These are phyloP conservation scores for Leptographium wingfieldii DNA, from an alignment of 2,329 filamentous ascomycete genomes.

Conservation along the genomic window DNA sequence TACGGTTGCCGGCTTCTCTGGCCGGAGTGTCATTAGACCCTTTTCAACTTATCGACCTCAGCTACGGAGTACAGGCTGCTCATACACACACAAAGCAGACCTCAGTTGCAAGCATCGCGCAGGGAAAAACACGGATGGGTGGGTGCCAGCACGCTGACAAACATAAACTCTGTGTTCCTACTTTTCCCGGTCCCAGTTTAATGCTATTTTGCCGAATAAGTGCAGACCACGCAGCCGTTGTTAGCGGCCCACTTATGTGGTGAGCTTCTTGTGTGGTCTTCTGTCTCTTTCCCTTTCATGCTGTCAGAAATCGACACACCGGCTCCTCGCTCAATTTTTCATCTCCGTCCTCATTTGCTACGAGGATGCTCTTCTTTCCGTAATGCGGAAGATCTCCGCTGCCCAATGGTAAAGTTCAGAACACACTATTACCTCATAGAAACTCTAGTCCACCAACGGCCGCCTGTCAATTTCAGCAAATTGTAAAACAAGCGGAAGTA, in stretches of 20 bases:
- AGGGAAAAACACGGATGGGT: neutral
- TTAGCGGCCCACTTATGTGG: neutral
- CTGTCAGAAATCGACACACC: neutral
- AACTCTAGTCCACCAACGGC: slow-evolving; percentile 1
- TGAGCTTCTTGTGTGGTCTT: neutral
- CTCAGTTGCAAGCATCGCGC: too few relatives aligned
- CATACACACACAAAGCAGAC: neutral
- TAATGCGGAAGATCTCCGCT: neutral
- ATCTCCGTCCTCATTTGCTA: neutral
- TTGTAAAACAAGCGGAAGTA: neutral
- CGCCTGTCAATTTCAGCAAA: neutral
- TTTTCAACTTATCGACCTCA: too few relatives aligned
- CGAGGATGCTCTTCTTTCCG: neutral
- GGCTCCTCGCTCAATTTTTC: too few relatives aligned
- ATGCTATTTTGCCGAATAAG: too few relatives aligned
- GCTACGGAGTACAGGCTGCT: too few relatives aligned
- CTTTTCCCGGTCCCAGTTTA: neutral
- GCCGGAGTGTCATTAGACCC: neutral
- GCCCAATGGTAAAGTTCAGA: neutral
- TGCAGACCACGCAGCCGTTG: neutral
- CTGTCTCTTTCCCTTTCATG: neutral
- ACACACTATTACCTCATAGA: slow-evolving; percentile 2
- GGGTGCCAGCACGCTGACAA: neutral
- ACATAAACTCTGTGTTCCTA: neutral
- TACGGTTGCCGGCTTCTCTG: neutral